These are phyloP conservation scores for Lophiotrema nucula DNA, from an alignment of 495 filamentous ascomycete species.

Conservation along the genomic window DNA sequence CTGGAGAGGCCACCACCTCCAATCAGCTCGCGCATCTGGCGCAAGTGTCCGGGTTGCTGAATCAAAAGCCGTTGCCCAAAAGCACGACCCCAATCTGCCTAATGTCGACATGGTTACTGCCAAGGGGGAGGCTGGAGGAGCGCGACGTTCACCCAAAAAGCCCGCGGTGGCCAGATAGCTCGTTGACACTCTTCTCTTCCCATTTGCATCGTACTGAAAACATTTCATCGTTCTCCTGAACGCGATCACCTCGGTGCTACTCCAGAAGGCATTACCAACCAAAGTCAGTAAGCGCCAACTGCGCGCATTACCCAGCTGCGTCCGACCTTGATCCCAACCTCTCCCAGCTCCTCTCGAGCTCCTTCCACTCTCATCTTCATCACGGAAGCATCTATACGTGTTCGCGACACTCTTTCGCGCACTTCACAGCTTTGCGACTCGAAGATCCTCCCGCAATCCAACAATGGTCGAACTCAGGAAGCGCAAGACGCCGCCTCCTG, in stretches of 20 bases:
- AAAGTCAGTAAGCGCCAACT: slow-evolving; percentile 29
- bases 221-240: slow-evolving; percentile 5
- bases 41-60: slow-evolving; percentile 14
- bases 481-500: slow-evolving; percentile 42
- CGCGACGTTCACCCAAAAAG: background rate
- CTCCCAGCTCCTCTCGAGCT: slow-evolving; percentile 2
- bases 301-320: slow-evolving; percentile 20
- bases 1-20: slow-evolving; percentile 7
- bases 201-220: background rate
- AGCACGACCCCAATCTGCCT: slow-evolving; percentile 22
- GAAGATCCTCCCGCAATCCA: background rate
- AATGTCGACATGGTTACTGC: slow-evolving; percentile 23
- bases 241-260: slow-evolving; percentile 13
- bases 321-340: slow-evolving; percentile 22
- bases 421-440: slow-evolving; percentile 21
- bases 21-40: slow-evolving; percentile 11
- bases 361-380: background rate
- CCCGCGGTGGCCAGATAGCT: background rate
- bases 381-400: background rate
- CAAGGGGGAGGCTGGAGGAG: slow-evolving; percentile 28
- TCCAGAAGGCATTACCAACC: slow-evolving; percentile 12
- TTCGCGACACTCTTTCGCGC: slow-evolving; percentile 16
- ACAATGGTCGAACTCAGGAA: slow-evolving; percentile 45
- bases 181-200: background rate
- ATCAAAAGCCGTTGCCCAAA: slow-evolving; percentile 14